phyloP scores from a whole-genome alignment of 2,329 filamentous ascomycete genomes.

The Talaromyces sp. region DNA sequence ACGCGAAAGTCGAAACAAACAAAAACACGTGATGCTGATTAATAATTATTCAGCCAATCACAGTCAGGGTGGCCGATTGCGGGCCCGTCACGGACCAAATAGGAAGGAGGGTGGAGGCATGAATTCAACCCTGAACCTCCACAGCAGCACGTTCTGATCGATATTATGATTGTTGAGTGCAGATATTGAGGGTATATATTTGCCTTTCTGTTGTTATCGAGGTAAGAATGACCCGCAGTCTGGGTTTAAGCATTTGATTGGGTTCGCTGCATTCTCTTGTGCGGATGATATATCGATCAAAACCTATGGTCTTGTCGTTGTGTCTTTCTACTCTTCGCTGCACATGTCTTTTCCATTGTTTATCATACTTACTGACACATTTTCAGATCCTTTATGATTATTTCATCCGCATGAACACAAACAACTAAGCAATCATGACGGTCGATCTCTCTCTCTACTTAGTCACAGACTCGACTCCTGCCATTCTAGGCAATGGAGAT shows the following conservation, averaged over 20 bases:
- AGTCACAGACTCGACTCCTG: slow-evolving; percentile 87
- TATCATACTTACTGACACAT: neutral
- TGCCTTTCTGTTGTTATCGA: neutral
- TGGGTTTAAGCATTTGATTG: too few species aligned
- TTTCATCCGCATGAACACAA: neutral
- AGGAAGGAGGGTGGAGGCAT: neutral
- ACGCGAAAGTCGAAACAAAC: neutral
- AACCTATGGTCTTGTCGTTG: too few species aligned
- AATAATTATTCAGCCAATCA: neutral
- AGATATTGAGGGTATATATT: neutral
- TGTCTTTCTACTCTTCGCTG: too few species aligned
- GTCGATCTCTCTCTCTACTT: slow-evolving; percentile 81
- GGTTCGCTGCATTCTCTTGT: too few species aligned
- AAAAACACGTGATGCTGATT: neutral
- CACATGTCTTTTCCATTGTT: too few species aligned
- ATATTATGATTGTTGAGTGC: neutral
- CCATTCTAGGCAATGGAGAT: slow-evolving; percentile 68
- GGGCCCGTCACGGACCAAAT: neutral
- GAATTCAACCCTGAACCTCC: neutral
- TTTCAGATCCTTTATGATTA: neutral
- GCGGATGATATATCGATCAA: too few species aligned
- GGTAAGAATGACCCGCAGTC: neutral
- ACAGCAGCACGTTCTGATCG: neutral
- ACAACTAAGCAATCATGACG: slow-evolving; percentile 11
- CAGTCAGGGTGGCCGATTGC: neutral